Evolutionary conservation across 768 basidiomycete genomes (phyloP).

Genomic region (Epithele typhae): DNA sequence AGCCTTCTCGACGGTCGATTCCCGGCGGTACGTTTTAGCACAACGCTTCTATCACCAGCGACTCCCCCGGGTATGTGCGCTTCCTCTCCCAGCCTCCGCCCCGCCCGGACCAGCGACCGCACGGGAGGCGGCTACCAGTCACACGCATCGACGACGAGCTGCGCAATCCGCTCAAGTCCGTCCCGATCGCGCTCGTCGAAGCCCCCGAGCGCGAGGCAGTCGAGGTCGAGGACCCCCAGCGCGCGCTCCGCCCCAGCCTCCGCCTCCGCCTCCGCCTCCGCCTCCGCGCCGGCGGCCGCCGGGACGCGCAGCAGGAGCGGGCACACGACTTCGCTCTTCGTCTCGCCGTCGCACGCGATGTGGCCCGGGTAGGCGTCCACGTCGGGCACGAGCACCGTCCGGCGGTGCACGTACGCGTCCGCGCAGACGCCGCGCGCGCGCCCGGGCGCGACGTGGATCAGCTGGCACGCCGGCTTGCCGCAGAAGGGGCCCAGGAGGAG

Average conservation of each 20-base stretch:
- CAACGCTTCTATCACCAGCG: no score
- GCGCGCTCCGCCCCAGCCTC: slow-evolving; percentile 11
- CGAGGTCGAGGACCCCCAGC: slow-evolving; percentile 70
- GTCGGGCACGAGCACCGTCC: slow-evolving; percentile 66
- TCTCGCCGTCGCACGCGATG: slow-evolving; percentile 90
- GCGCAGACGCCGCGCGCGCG: slow-evolving; percentile 80
- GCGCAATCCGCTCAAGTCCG: slow-evolving; percentile 74
- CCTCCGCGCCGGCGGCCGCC: slow-evolving; percentile 9
- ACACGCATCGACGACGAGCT: slow-evolving; percentile 56
- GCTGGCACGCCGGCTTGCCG: slow-evolving; percentile 89
- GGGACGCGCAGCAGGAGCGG: slow-evolving; percentile 45
- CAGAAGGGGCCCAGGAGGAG: slow-evolving; percentile 82
- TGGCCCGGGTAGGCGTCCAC: slow-evolving; percentile 86
- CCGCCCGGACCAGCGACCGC: no score
- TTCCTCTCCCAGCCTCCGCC: no score
- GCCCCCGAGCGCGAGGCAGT: slow-evolving; percentile 66
- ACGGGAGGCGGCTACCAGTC: slow-evolving; percentile 65
- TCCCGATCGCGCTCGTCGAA: slow-evolving; percentile 74
- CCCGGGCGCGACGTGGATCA: slow-evolving; percentile 55
- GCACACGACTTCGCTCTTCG: slow-evolving; percentile 86
- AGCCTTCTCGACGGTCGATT: no score
- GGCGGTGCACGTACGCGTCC: slow-evolving; percentile 55
- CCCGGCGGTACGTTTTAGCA: no score
- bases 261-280: no score
- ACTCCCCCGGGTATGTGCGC: no score